A percentile compares a stretch with the other conserved stretches of the same genome.
These are phyloP conservation scores for Cymbidium sinense DNA, from an alignment of 106 monocot genomes.

Conservation along the genomic window DNA sequence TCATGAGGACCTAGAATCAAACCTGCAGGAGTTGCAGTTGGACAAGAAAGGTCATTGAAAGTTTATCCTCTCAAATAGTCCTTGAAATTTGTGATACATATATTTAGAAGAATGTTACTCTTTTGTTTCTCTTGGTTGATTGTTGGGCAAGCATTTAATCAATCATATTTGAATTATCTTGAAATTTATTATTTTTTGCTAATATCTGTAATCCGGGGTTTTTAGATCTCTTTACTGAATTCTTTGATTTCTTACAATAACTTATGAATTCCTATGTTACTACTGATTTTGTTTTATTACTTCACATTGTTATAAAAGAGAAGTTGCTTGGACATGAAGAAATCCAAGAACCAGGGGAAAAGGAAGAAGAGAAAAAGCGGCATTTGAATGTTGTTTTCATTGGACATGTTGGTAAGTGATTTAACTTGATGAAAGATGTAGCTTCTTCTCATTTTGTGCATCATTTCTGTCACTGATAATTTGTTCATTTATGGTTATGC, in stretches of 20 bases:
- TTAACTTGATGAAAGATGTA: not conserved
- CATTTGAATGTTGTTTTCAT: constrained; percentile 14
- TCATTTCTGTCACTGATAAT: not conserved
- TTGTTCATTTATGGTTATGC: not conserved
- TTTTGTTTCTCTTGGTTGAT: not conserved
- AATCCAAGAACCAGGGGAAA: not conserved
- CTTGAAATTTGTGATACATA: not conserved
- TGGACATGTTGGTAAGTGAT: constrained; percentile 12
- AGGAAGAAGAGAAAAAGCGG: constrained; percentile 11
- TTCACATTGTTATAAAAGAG: not conserved
- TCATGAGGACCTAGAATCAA: constrained; percentile 3
- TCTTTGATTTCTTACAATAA: not conserved
- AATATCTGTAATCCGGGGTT: not conserved
- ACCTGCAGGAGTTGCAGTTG: constrained; percentile 4
- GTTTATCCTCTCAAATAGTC: not conserved
- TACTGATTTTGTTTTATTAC: not conserved
- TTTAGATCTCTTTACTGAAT: not conserved
- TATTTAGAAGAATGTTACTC: not conserved
- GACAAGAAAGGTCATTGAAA: constrained; percentile 3
- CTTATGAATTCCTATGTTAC: not conserved
- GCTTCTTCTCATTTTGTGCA: not conserved
- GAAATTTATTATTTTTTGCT: not conserved
- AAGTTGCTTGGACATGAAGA: not conserved
- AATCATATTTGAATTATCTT: not conserved
- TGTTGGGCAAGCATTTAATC: not conserved